A percentile compares a stretch with the other conserved stretches of the same genome.
Evolutionary conservation across 257 asterid genomes (phyloP).

Genomic region (Asclepias syriaca): DNA sequence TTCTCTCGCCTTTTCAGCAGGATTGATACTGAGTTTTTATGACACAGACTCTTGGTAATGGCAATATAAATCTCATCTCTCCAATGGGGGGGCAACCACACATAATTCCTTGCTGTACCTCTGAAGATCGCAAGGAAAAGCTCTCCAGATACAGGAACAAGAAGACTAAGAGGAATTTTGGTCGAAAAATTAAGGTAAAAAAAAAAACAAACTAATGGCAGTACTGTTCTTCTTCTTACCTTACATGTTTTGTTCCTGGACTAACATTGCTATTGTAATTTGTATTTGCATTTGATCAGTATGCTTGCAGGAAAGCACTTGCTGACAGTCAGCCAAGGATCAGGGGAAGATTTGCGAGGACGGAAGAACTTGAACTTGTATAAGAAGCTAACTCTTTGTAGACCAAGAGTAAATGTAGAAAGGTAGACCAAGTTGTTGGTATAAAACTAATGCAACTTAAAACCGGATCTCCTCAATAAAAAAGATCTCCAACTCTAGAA

Average conservation of each 20-base stretch:
- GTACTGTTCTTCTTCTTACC: background rate
- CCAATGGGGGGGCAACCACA: conserved; percentile 47
- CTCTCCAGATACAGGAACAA: conserved; percentile 78
- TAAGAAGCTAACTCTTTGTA: conserved; percentile 11
- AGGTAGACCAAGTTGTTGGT: conserved; percentile 10
- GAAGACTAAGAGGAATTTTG: conserved; percentile 83
- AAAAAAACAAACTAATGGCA: no score
- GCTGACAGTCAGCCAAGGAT: conserved; percentile 92
- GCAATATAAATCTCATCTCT: conserved; percentile 37
- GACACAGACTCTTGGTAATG: conserved; percentile 81
- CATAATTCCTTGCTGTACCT: conserved; percentile 29
- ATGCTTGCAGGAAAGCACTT: conserved; percentile 95
- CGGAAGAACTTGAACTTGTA: conserved; percentile 38
- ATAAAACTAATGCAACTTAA: conserved; percentile 11
- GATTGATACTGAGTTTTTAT: conserved; percentile 69
- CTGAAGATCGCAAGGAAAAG: conserved; percentile 81
- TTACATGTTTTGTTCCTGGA: no score
- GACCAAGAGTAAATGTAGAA: conserved; percentile 18
- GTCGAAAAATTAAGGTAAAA: conserved; percentile 79
- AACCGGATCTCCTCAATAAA: conserved; percentile 3
- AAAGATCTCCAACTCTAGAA: background rate
- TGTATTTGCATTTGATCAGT: conserved; percentile 30
- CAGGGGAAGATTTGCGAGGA: conserved; percentile 85
- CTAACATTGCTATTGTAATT: background rate
- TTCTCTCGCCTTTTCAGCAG: conserved; percentile 52